Conservation (phyloP, 495 filamentous ascomycete genomes). For the Aspergillus bertholletiae region DNA sequence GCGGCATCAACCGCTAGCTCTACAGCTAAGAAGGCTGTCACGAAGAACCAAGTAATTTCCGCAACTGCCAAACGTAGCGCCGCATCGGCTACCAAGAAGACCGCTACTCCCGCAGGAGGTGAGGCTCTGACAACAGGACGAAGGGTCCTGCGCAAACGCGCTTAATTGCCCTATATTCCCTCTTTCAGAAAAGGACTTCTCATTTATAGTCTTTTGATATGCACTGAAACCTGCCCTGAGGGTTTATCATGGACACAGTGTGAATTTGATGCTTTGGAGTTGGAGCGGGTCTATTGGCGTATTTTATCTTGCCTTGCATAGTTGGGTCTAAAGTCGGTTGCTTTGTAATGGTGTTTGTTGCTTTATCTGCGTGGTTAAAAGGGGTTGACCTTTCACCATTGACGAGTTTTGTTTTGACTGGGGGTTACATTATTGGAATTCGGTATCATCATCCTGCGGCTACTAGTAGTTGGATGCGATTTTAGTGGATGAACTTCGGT, state of each 20-base stretch:
- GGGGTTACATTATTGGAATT: background rate
- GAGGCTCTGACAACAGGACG: constrained; percentile 35
- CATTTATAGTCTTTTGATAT: background rate
- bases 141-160: constrained; percentile 47
- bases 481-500: background rate
- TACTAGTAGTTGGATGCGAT: background rate
- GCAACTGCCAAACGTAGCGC: constrained; percentile 34
- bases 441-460: background rate
- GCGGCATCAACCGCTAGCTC: constrained; percentile 40
- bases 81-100: constrained; percentile 31
- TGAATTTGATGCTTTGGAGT: background rate
- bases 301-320: background rate
- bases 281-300: background rate
- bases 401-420: background rate
- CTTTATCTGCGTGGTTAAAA: background rate
- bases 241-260: constrained; percentile 2
- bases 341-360: background rate
- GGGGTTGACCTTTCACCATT: background rate
- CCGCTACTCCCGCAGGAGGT: constrained; percentile 29
- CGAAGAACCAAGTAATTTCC: constrained; percentile 31
- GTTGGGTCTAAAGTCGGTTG: background rate
- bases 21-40: constrained; percentile 40
- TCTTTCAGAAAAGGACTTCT: background rate
- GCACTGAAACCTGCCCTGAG: background rate
- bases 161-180: constrained; percentile 16